Base-by-base conservation (phyloP, 192 early-diverging fungal genomes). In the Podila verticillata region DNA sequence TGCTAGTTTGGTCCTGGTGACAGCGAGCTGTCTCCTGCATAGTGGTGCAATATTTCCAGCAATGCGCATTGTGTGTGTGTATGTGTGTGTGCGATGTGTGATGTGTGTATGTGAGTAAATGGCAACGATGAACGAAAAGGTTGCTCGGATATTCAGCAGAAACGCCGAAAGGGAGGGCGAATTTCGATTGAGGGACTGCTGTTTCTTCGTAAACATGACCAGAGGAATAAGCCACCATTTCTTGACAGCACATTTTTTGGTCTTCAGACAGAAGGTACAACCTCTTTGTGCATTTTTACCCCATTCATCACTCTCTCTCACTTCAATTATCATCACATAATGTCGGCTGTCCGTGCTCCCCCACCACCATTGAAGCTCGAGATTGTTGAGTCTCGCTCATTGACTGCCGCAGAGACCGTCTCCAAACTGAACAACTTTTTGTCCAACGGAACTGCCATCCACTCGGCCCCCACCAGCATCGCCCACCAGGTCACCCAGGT, bases 401-500 rank as follows among this genome's bases (percentile, higher is more conserved):
- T 79, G 57, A 56, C 75, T 30, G 35, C 63, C 1, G 20, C 68
- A 48, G 75, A 71, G 65, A 79, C 75, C 3, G 69, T 79, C 39
- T 28, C 48, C 20, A 56, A 57, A 3, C 44, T 79, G 26, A 68
- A 79, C 51, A 20, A 79, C 60, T 79, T 79, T 24, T 48, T 79
- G 19, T 79, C 75, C 24, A 71, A 79, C 49, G 75, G 75, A 36
- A 79, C 75, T 5, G 75, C 75, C 29, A 79, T 79, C 60, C 75
- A 79, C 51, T 79, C 75, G 19, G 75, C 75, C 0, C 75, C 75
- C 15, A 79, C 75, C 7, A 72, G 69, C 65, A 79, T 79, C n/a
- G 70, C 69, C 31, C 75, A 79, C 60, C 75, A 79, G 58, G 75
- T 79, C 60, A 79, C 68, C 15, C 75, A 79, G 22, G 69, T 79